Evolutionary conservation across 345 rosid genomes (phyloP), one percentile per base, ranked within the genome.

Genomic region (Populus pruinosa): DNA sequence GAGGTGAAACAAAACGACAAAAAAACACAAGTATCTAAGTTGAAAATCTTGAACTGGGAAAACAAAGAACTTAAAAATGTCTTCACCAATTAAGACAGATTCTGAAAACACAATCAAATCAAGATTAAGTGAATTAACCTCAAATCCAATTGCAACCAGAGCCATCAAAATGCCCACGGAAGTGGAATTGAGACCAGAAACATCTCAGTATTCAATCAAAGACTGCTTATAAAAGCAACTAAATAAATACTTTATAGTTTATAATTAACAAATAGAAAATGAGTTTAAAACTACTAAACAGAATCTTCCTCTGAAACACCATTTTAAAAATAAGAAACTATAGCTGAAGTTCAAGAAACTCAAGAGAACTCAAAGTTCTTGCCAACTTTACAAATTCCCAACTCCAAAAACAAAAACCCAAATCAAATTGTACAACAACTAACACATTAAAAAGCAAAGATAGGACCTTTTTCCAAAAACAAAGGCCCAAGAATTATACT

Each of bases 171-270:
- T 43, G 72, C 71, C 65, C 35, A 39, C 79, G 61, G 21, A 68
- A 68, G 21, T 68, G 55, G 67, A 76, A 77, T 61, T 69, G 62
- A 72, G 44, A 70, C 74, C 74, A 77, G 74, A 67, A 56, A 68
- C 18, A 68, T 18, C 50, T 56, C 56, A 55, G 25, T n/a, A 18
- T 47, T 56, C 41, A 69, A 6, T 68, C 18, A 70, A 70, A 55
- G 55, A 65, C 61, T 59, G 31, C 63, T 64, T 55, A 43, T 27
- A 55, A n/a, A 33, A 69, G 38, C 67, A 55, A 23, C 69, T 62
- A 69, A 20, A 69, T 50, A 44, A 67, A 67, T 50, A 67, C 21
- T 67, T 67, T 23, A 50, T 75, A 75, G 33, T 75, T 75, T 49
- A 75, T 71, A 75, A 53, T 67, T 66, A 49, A 66, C 35, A 76